Base-by-base conservation (phyloP, 306 rosid species). In the Cucurbita argyrosperma region DNA sequence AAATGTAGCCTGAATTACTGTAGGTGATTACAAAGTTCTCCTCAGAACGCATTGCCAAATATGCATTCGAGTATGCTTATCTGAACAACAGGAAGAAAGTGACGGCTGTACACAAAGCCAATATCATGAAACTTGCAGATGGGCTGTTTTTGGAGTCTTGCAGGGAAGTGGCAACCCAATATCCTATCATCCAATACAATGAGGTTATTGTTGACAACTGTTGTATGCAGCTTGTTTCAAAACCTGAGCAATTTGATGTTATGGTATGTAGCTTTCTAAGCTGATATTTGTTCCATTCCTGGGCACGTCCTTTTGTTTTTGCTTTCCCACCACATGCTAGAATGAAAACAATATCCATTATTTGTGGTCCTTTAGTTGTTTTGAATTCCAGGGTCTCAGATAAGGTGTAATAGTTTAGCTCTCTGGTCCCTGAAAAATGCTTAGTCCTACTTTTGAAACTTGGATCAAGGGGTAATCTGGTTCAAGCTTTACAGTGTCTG, bases 61-160 rank as follows among this genome's bases (percentile, higher is more conserved):
- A 93, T 71, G 98, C 98, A 9, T 93, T 93, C 68, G 93, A 93
- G 93, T 90, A 89, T 76, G 89, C 98, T 46, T 90, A 93, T 86
- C 85, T 90, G 53, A 90, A 93, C 67, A 90, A 88, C 80, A 84
- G 97, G 73, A 90, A 93, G 88, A 87, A 80, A 75, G 98, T 93
- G 80, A 88, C 98, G 37, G 98, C 98, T 7, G 96, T 90, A 82
- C 98, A 90, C 84, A 93, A 90, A 80, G 97, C 97, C 78, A 90
- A 93, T 89, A 93, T 93, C 55, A 93, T 90, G 97, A 90, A 93
- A 75, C 91, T 88, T 50, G 92, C 98, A 40, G 98, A 93, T 80
- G 98, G 97, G 74, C 74, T 93, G 74, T 93, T 93, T 78, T 75
- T 93, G 82, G 96, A 90, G 83, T 88, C 96, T 35, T 72, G 74